These are phyloP conservation scores for Penicillium digitatum DNA, from an alignment of 2,329 filamentous ascomycete species.

Conservation along the genomic window DNA sequence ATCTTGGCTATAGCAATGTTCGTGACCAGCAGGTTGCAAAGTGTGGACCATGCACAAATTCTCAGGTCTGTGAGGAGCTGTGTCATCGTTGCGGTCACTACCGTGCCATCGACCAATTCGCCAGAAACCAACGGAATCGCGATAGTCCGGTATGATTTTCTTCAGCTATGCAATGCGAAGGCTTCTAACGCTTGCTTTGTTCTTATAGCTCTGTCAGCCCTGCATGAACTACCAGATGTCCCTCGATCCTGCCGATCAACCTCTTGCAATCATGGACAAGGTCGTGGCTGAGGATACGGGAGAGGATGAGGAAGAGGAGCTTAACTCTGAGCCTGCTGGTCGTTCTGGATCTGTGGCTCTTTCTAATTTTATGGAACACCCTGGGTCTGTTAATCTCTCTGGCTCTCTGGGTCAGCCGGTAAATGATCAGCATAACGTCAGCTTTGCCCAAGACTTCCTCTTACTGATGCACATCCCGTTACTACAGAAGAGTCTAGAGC, in stretches of 20 bases:
- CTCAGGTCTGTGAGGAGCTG: neutral
- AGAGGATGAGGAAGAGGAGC: neutral
- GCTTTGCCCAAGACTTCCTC: neutral
- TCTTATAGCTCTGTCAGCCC: neutral
- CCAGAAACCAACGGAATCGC: constrained; percentile 5
- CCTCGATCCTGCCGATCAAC: neutral
- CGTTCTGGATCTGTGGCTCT: neutral
- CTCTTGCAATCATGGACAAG: neutral
- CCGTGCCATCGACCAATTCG: constrained; percentile 4
- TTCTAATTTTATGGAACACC: neutral
- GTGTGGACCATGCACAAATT: constrained; percentile 2
- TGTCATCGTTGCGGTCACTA: constrained; percentile 4
- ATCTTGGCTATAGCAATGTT: neutral
- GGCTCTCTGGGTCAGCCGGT: neutral
- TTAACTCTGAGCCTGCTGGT: neutral
- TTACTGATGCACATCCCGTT: neutral
- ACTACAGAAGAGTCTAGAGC: neutral
- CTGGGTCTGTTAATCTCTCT: neutral
- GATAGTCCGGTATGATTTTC: neutral
- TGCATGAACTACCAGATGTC: constrained; percentile 15
- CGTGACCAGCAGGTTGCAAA: constrained; percentile 2
- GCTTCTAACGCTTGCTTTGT: neutral
- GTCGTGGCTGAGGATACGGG: neutral
- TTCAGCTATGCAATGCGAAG: no score
- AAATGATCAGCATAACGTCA: neutral